phyloP scores from a whole-genome alignment of 768 basidiomycete species.

The Mycena rosella region DNA sequence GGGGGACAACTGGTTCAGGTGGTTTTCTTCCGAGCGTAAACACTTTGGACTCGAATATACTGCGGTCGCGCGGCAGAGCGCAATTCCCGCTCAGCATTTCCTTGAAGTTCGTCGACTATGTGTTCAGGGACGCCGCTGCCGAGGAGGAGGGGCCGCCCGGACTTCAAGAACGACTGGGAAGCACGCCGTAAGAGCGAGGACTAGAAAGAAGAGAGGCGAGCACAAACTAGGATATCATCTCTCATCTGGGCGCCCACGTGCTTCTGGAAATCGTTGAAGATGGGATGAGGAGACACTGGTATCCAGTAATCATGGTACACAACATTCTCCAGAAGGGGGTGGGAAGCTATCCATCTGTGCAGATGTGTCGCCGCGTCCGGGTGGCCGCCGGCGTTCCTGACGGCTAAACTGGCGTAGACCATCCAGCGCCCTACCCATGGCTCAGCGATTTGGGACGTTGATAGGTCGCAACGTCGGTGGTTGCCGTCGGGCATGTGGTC shows the following conservation, averaged over 20 bases:
- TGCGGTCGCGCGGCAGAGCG: slow-evolving; percentile 57
- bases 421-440: slow-evolving; percentile 78
- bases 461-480: slow-evolving; percentile 57
- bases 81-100: slow-evolving; percentile 65
- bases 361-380: slow-evolving; percentile 73
- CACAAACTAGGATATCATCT: slow-evolving; percentile 69
- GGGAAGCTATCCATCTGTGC: slow-evolving; percentile 64
- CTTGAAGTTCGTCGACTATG: slow-evolving; percentile 67
- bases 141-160: slow-evolving; percentile 76
- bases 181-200: slow-evolving; percentile 6
- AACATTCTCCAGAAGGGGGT: slow-evolving; percentile 71
- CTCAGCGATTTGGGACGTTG: slow-evolving; percentile 55
- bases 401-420: slow-evolving; percentile 65
- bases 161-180: slow-evolving; percentile 71
- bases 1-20: slow-evolving; percentile 15
- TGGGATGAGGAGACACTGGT: slow-evolving; percentile 68
- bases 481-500: slow-evolving; percentile 68
- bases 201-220: neutral
- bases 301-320: slow-evolving; percentile 73
- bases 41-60: slow-evolving; percentile 69
- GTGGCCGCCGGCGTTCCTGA: slow-evolving; percentile 68
- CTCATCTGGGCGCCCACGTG: slow-evolving; percentile 60
- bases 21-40: slow-evolving; percentile 67
- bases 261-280: slow-evolving; percentile 52
- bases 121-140: slow-evolving; percentile 69